Evolutionary conservation across 2,329 filamentous ascomycete species (phyloP).

Genomic region (Alternaria sp.): DNA sequence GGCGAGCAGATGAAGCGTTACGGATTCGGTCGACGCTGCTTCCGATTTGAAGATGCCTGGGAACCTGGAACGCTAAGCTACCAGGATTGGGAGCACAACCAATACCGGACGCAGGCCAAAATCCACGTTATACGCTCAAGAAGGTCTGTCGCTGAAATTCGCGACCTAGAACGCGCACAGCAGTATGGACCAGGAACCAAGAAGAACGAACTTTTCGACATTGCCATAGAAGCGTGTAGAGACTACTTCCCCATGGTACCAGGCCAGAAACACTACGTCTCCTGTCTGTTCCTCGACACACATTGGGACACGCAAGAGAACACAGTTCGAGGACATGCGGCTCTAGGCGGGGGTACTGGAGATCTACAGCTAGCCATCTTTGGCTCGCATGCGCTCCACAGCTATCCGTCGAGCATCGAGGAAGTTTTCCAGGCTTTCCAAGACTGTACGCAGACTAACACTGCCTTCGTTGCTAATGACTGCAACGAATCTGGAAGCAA

Average conservation of each 20-base stretch:
- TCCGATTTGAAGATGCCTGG: constrained; percentile 96
- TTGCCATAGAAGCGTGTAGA: constrained; percentile 78
- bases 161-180: constrained; percentile 77
- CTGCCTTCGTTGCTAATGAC: constrained; percentile 80
- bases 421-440: constrained; percentile 88
- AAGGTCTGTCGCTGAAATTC: constrained; percentile 84
- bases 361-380: constrained; percentile 85
- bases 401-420: constrained; percentile 86
- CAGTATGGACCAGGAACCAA: constrained; percentile 73
- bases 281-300: constrained; percentile 82
- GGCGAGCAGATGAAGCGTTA: constrained; percentile 95
- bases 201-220: constrained; percentile 75
- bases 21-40: constrained; percentile 81
- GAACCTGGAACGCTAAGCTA: constrained; percentile 79
- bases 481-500: constrained; percentile 85
- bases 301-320: constrained; percentile 81
- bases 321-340: constrained; percentile 79
- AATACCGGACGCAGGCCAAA: constrained; percentile 88
- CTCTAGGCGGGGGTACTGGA: constrained; percentile 77
- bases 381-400: constrained; percentile 89
- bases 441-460: constrained; percentile 89
- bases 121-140: constrained; percentile 83
- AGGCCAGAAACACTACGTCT: constrained; percentile 87
- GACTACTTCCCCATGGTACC: constrained; percentile 75
- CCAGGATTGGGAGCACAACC: constrained; percentile 72